Base-by-base conservation (phyloP, 805 yeast species). In the Tetrapisispora pingtungensis region DNA sequence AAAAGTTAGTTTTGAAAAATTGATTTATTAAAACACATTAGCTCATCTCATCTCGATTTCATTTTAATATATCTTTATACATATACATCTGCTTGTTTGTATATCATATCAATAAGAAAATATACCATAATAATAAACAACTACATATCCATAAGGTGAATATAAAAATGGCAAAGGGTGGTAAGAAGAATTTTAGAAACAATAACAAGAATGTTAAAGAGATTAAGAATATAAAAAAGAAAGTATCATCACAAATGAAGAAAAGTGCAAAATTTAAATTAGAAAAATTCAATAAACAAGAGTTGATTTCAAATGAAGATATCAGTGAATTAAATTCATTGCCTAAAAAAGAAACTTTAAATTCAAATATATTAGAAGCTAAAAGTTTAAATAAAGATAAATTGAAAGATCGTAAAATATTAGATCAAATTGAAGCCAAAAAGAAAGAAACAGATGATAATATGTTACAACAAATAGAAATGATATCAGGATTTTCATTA, bases 401-500 rank as follows among this genome's bases (percentile, higher is more conserved):
- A 15, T 30, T 49, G 27, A 52, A 49, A 17, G 68, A 66, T 44
- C 52, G 52, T 18, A 45, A 49, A 33, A 48, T 46, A 3, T 54
- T 53, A 26, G 53, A 51, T 13, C 45, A 47, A 30, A 49, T 54
- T 3, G 48, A 51, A 30, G 42, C 46, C 7, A 50, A 52, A 36
- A 54, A 58, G 30, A 51, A 56, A 35, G 59, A 55, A 15, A 59
- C 63, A 1, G 57, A 63, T 8, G 52, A 56, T 19, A 57, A 51
- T 36, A 42, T 66, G 27, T 31, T 53, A 36, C 52, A 56, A 33
- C 70, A 66, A 40, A 56, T 64, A 15, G 66, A 64, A 33, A 42
- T 55, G 48, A 63, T 64, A 20, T 54, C 63, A 1, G 66, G 64
- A 1, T 61, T 64, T 43, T 52, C 61, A 14, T 44, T 63, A 19